phyloP scores from a whole-genome alignment of 164 flowering plant species.

The Taxillus chinensis region DNA sequence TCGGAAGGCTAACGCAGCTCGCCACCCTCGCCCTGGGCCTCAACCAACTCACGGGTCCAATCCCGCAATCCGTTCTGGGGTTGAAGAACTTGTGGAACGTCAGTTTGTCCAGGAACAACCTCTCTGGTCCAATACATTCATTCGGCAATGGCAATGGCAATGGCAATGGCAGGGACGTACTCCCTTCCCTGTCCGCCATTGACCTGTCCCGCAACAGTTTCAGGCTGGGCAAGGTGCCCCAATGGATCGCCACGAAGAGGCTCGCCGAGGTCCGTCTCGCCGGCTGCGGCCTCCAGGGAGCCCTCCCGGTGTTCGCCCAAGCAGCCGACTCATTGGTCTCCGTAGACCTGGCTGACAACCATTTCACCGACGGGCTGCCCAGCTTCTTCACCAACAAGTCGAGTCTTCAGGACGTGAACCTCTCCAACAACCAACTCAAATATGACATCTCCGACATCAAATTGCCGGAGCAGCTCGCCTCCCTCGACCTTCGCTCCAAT shows the following conservation, averaged over 20 bases:
- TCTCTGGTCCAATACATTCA: conserved; percentile 31
- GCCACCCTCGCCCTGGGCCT: conserved; percentile 41
- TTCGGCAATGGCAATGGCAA: conserved; percentile 43
- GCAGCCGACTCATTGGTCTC: conserved; percentile 54
- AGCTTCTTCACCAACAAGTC: conserved; percentile 51
- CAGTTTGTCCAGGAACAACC: conserved; percentile 61
- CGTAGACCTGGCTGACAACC: conserved; percentile 73
- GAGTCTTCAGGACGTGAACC: conserved; percentile 47
- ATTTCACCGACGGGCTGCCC: conserved; percentile 34
- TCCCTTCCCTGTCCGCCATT: conserved; percentile 60
- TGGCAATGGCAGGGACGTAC: conserved; percentile 26
- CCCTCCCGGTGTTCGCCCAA: conserved; percentile 51
- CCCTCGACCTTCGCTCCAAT: conserved; percentile 64
- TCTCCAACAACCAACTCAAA: conserved; percentile 59
- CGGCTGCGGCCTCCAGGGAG: conserved; percentile 63
- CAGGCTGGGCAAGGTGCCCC: conserved; percentile 54
- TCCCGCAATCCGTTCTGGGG: conserved; percentile 56
- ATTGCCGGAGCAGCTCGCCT: conserved; percentile 47
- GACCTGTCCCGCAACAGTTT: conserved; percentile 81
- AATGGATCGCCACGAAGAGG: conserved; percentile 57
- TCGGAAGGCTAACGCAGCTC: conserved; percentile 56
- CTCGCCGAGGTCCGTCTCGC: conserved; percentile 67
- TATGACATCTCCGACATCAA: conserved; percentile 36
- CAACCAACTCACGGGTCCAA: conserved; percentile 55
- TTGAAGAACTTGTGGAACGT: conserved; percentile 63